Base-by-base conservation (phyloP, 192 early-diverging fungal genomes). In the Podila epigama region DNA sequence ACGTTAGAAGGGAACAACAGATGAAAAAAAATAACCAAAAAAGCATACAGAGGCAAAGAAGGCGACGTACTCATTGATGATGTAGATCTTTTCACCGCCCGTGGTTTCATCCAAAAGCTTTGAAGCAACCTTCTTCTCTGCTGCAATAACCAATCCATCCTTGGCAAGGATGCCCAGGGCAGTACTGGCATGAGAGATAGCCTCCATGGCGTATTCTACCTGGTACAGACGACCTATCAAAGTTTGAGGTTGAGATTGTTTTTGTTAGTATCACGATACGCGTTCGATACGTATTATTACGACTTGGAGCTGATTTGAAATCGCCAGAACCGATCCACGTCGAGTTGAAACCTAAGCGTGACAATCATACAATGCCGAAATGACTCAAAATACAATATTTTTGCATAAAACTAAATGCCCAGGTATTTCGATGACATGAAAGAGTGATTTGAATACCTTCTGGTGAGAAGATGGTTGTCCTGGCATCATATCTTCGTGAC, bases 141-240 rank as follows among this genome's bases (percentile, higher is more conserved):
- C 98, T 25, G 95, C 97, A 72, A 99, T 88, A 4, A 99, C 94
- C 50, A 98, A 88, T 50, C 98, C 98, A 60, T 99, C 96, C 44
- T 87, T 89, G 51, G 92, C 85, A 58, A 95, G 87, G 64, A 99
- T 91, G 44, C 98, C 98, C 29, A 99, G 89, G 16, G 93, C 92
- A 59, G 93, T 98, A 50, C 96, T 96, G 31, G 97, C 98, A 66
- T 95, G 96, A 7, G 94, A 96, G 79, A 99, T 98, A 37, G 98
- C 97, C 81, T 99, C 96, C 96, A 99, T 98, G 27, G 98, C 98
- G 82, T 99, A 98, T 85, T 99, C 98, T 62, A 99, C 98, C 85
- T 99, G 98, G 84, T 97, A 96, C 51, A 99, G 83, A 37, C 71
- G 71, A 75, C 71, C 71, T 75, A 57, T n/a, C n/a, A n/a, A n/a